Conservation (phyloP, 305 asterid species). For the Solanum hybrid region DNA sequence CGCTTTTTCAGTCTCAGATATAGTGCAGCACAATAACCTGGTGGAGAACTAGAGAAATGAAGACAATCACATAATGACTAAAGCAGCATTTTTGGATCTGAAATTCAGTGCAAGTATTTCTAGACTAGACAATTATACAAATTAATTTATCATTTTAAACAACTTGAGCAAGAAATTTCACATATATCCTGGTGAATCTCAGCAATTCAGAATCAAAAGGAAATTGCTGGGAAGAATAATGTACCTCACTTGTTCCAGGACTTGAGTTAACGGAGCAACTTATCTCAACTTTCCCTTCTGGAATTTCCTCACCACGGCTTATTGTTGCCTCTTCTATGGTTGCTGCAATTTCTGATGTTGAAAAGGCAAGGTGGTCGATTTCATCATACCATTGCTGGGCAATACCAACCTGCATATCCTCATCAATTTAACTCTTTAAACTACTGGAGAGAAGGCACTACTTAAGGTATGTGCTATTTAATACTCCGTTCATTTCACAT, state of each 20-base stretch:
- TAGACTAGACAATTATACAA: neutral
- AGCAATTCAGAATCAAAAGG: neutral
- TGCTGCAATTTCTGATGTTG: conserved; percentile 29
- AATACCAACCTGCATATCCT: conserved; percentile 46
- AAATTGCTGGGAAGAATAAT: neutral
- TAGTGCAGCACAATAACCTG: conserved; percentile 66
- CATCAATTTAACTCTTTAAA: conserved; percentile 11
- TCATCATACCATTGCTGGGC: conserved; percentile 83
- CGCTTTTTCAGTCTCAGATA: conserved; percentile 32
- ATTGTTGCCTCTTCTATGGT: conserved; percentile 22
- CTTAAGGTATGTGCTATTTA: neutral
- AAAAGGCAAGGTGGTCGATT: conserved; percentile 42
- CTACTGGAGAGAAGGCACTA: conserved; percentile 2
- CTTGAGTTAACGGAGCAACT: conserved; percentile 63
- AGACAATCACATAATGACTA: neutral
- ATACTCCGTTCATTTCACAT: neutral
- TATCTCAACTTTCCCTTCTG: conserved; percentile 47
- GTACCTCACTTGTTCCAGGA: conserved; percentile 95
- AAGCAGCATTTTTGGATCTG: neutral
- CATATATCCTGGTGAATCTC: neutral
- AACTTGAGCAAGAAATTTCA: neutral
- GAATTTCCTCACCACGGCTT: conserved; percentile 15
- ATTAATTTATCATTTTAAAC: neutral
- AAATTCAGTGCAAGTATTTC: neutral
- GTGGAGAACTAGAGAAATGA: conserved; percentile 2